phyloP scores from a whole-genome alignment of 2,329 filamentous ascomycete genomes.

The Sordariomycetes sp. region DNA sequence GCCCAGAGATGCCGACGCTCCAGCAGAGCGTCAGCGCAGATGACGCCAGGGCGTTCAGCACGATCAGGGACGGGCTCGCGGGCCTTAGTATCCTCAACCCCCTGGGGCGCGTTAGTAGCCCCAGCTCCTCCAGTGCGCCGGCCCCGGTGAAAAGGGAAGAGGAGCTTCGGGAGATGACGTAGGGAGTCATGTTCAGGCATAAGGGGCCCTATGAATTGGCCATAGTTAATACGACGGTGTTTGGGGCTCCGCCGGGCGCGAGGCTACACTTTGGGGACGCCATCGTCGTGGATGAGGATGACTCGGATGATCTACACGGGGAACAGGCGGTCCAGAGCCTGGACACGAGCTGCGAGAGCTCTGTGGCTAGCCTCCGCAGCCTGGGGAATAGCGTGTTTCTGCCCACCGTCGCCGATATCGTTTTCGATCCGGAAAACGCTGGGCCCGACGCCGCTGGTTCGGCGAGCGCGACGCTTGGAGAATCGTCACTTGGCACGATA shows the following conservation, averaged over 20 bases:
- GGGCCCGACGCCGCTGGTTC: neutral
- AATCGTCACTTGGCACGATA: no score
- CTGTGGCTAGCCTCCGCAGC: neutral
- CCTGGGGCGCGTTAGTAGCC: slow-evolving; percentile 12
- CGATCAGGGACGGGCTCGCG: slow-evolving; percentile 33
- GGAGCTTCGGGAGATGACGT: slow-evolving; percentile 32
- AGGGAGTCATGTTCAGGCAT: slow-evolving; percentile 24
- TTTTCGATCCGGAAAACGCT: neutral
- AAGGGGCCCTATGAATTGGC: slow-evolving; percentile 18
- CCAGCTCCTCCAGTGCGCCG: slow-evolving; percentile 6
- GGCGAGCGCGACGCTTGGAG: neutral
- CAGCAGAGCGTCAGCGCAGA: slow-evolving; percentile 32
- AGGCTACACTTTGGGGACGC: slow-evolving; percentile 7
- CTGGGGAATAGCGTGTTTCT: neutral
- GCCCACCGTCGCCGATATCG: neutral
- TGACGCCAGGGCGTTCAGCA: slow-evolving; percentile 26
- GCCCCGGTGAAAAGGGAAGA: slow-evolving; percentile 17
- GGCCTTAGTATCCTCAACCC: slow-evolving; percentile 34
- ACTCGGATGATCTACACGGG: neutral
- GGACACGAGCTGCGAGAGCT: neutral
- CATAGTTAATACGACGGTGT: slow-evolving; percentile 15
- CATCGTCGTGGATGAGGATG: slow-evolving; percentile 3
- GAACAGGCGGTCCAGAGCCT: neutral
- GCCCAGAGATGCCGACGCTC: slow-evolving; percentile 22
- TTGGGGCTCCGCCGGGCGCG: slow-evolving; percentile 5